Evolutionary conservation across 225 moss, liverwort and hornwort species (phyloP).

Genomic region (Pseudisothecium myosuroides): DNA sequence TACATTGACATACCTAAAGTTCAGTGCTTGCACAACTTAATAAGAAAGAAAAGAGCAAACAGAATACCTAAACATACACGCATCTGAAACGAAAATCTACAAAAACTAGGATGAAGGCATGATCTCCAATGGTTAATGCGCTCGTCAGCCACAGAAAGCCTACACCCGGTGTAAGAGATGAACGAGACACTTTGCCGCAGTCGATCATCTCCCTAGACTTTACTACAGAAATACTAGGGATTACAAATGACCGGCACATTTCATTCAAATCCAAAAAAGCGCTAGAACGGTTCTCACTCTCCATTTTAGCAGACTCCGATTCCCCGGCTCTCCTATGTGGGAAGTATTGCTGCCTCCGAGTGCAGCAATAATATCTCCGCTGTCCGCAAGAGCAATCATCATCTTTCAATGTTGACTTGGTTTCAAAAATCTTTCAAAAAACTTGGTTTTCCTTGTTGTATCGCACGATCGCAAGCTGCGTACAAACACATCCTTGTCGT

Average conservation of each 20-base stretch:
- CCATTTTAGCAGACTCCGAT: neutral
- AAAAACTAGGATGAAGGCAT: neutral
- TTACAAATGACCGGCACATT: neutral
- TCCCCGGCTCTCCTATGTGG: neutral
- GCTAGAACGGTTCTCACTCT: neutral
- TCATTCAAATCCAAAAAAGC: neutral
- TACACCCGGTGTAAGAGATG: neutral
- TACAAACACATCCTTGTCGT: neutral
- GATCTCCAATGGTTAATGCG: neutral
- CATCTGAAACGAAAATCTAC: neutral
- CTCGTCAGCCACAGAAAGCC: neutral
- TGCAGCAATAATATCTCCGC: too few relatives aligned
- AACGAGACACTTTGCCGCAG: neutral
- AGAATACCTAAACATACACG: too few relatives aligned
- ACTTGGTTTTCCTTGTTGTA: too few relatives aligned
- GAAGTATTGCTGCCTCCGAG: neutral
- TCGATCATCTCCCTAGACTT: neutral
- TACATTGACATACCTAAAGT: neutral
- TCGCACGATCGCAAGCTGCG: neutral
- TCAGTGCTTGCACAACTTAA: neutral
- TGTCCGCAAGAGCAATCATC: neutral
- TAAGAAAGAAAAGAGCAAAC: neutral
- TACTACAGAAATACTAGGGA: neutral
- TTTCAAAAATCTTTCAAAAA: neutral
- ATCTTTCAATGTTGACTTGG: neutral